Base-by-base conservation (phyloP, 2,329 filamentous ascomycete genomes). In the Epichloe elymi region DNA sequence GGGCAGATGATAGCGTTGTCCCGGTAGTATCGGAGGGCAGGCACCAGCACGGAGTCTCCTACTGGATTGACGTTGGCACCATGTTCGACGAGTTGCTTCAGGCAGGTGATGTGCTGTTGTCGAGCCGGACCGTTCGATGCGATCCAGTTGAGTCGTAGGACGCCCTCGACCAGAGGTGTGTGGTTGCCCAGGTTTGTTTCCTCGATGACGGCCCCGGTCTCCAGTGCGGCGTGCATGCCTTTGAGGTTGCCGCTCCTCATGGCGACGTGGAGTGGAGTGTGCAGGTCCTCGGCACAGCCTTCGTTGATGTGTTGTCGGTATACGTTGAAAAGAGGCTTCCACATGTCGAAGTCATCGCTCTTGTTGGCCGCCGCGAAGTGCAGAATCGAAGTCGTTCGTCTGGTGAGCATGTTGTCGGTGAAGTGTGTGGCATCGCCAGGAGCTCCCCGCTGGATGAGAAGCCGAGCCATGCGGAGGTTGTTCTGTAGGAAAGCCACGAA, bases 61-160 rank as follows among this genome's bases (percentile, higher is more conserved):
- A 11, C 6, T 35, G 48, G 41, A 35, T 50, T 50, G n/a, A 50
- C 36, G 36, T 6, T 45, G 35, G 41, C 48, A 11, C 48, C 48
- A 17, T 3, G 15, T 42, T 39, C 33, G 15, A 50, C 42, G 8
- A 50, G 35, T n/a, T 14, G 3, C 23, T 37, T 35, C 8, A 50
- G 11, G 11, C 48, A 50, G 5, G 4, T 7, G 2, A 44, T 43
- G 15, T 43, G 26, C 19, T 19, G 6, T 4, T 14, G 11, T 14
- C 19, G 33, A 5, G 5, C 3, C 8, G 2, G 11, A 8, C 2
- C 30, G 7, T 20, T 4, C 6, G 19, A 8, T 17, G 3, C 7
- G 26, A 20, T 17, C 5, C 11, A 48, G n/a, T 26, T 6, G 17
- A 42, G 10, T 15, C 20, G 15, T 11, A 10, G 26, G 14, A 48